phyloP scores from a whole-genome alignment of 1,284 basidiomycete species.

The Tilletia walkeri region DNA sequence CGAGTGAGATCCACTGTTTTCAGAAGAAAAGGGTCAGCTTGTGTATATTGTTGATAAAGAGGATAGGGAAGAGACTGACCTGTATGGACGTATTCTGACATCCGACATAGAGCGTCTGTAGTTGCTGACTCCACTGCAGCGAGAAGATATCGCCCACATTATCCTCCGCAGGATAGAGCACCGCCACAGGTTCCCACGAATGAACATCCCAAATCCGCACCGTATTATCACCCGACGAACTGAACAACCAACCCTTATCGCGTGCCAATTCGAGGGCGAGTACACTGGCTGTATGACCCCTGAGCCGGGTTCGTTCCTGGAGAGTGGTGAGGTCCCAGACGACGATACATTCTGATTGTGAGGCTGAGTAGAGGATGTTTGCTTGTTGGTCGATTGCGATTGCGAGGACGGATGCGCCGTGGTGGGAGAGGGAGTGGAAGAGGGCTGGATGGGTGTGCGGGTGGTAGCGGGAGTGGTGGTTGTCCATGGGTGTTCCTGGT shows the following conservation, averaged over 20 bases:
- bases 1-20: conserved; percentile 10
- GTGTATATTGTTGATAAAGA: not conserved
- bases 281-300: conserved; percentile 80
- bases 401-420: conserved; percentile 39
- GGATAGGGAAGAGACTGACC: conserved; percentile 8
- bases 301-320: conserved; percentile 28
- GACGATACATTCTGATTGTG: conserved; percentile 37
- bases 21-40: not conserved
- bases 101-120: conserved; percentile 78
- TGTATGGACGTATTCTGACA: conserved; percentile 71
- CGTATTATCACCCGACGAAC: conserved; percentile 61
- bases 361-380: conserved; percentile 39
- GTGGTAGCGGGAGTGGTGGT: not conserved
- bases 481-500: not conserved
- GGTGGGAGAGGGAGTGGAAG: conserved; percentile 39
- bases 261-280: conserved; percentile 66
- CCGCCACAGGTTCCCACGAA: conserved; percentile 70
- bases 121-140: conserved; percentile 71
- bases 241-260: conserved; percentile 79
- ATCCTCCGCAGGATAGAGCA: conserved; percentile 79
- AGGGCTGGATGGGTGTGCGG: conserved; percentile 13
- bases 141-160: conserved; percentile 86
- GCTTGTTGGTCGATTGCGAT: conserved; percentile 41
- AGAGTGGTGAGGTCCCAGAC: conserved; percentile 44
- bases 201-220: conserved; percentile 78